A percentile compares a stretch with the other conserved stretches of the same genome.
These are phyloP conservation scores for Cutaneotrichosporon sp. DNA, from an alignment of 1,284 basidiomycete genomes.

Conservation along the genomic window DNA sequence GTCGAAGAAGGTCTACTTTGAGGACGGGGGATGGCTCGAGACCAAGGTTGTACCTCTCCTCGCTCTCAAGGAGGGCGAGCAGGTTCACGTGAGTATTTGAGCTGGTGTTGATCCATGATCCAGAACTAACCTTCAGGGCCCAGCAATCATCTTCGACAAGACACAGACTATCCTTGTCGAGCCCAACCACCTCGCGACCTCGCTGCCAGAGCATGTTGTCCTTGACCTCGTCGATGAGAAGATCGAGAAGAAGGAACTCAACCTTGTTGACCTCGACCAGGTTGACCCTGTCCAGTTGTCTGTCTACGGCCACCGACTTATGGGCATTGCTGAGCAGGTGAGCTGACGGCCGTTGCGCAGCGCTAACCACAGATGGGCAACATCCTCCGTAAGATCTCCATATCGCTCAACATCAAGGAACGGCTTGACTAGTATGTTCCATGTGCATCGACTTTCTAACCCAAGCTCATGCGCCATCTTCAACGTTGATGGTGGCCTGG, in stretches of 20 bases:
- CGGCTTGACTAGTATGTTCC: conserved; percentile 38
- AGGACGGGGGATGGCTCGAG: conserved; percentile 36
- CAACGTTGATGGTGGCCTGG: conserved; percentile 54
- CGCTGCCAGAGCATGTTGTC: conserved; percentile 38
- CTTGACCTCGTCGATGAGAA: conserved; percentile 38
- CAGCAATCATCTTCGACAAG: conserved; percentile 44
- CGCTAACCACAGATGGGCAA: conserved; percentile 52
- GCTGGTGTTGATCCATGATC: neutral
- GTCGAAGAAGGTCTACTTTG: conserved; percentile 41
- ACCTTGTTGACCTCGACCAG: conserved; percentile 29
- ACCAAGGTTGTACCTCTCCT: conserved; percentile 33
- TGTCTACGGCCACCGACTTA: conserved; percentile 58
- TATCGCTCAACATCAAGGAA: conserved; percentile 51
- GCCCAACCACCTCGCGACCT: conserved; percentile 31
- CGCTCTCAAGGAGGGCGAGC: conserved; percentile 36
- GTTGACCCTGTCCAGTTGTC: conserved; percentile 58
- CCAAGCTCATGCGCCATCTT: conserved; percentile 55
- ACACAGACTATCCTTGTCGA: conserved; percentile 50
- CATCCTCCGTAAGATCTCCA: conserved; percentile 57
- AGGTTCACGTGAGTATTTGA: conserved; percentile 27
- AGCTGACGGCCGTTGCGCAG: conserved; percentile 10
- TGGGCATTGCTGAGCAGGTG: conserved; percentile 54
- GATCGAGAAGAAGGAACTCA: conserved; percentile 18
- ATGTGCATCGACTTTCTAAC: neutral
- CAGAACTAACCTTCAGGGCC: conserved; percentile 28